phyloP scores from a whole-genome alignment of 176 grass and related monocot species.

The Cenchrus americanus region DNA sequence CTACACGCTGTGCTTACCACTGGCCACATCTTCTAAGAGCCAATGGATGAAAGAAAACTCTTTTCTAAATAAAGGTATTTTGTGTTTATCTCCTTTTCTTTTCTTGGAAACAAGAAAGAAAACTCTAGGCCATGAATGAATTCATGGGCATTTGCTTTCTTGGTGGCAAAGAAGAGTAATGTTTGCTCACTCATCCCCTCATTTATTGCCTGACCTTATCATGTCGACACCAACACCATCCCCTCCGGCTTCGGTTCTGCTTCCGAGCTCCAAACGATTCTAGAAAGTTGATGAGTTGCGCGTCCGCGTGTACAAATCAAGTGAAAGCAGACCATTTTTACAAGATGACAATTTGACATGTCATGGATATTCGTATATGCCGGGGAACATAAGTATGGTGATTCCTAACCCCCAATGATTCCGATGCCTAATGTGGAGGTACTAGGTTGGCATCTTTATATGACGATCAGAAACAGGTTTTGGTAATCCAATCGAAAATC shows the following conservation, averaged over 20 bases:
- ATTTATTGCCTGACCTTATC: not conserved
- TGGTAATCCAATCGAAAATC: too few species aligned
- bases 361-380: too few species aligned
- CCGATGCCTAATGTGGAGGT: too few species aligned
- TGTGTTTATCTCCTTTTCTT: not conserved
- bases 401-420: too few species aligned
- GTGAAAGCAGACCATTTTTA: not conserved
- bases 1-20: not conserved
- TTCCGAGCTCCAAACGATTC: not conserved
- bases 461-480: too few species aligned
- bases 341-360: too few species aligned
- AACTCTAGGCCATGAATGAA: not conserved
- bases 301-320: not conserved
- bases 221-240: not conserved
- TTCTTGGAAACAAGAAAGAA: not conserved
- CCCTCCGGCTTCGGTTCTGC: not conserved
- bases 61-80: not conserved
- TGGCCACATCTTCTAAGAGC: not conserved
- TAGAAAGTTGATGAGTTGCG: not conserved
- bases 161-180: not conserved
- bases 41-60: too few species aligned
- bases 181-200: not conserved
- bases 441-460: too few species aligned
- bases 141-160: too few species aligned
- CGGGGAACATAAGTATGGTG: too few species aligned